Evolutionary conservation across 2,329 filamentous ascomycete species (phyloP).

Genomic region (Leptosphaerulina australis): DNA sequence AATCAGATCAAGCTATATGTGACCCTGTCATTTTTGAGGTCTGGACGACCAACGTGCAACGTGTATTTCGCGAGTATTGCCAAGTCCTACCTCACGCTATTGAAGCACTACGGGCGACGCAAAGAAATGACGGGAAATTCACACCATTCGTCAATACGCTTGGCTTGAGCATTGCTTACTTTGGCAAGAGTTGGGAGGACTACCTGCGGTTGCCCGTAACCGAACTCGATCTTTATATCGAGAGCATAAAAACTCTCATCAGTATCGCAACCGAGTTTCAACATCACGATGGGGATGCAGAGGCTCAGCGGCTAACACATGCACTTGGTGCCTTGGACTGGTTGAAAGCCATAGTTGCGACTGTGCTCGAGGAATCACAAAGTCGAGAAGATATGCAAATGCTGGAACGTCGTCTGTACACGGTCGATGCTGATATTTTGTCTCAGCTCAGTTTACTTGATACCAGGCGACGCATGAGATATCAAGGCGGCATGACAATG

Average conservation of each 20-base stretch:
- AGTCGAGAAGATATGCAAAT: constrained; percentile 32
- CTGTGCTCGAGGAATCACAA: constrained; percentile 24
- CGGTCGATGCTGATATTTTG: constrained; percentile 22
- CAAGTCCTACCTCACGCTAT: constrained; percentile 33
- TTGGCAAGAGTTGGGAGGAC: constrained; percentile 39
- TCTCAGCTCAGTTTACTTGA: constrained; percentile 27
- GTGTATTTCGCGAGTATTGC: constrained; percentile 33
- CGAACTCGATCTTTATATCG: constrained; percentile 32
- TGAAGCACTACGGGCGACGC: constrained; percentile 32
- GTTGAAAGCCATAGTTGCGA: constrained; percentile 18
- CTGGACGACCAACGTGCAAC: constrained; percentile 30
- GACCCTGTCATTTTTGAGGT: constrained; percentile 30
- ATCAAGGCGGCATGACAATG: constrained; percentile 36
- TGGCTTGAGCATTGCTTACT: constrained; percentile 32
- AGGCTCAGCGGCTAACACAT: constrained; percentile 18
- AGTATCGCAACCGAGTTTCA: constrained; percentile 9
- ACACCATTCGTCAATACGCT: constrained; percentile 33
- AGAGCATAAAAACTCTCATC: constrained; percentile 24
- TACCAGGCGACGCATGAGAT: constrained; percentile 23
- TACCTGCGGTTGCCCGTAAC: constrained; percentile 31
- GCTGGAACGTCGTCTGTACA: constrained; percentile 33
- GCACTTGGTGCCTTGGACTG: constrained; percentile 23
- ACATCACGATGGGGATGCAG: constrained; percentile 5
- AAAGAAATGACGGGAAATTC: constrained; percentile 32
- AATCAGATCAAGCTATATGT: constrained; percentile 21